phyloP scores from a whole-genome alignment of 148 eudicot genomes.

The Rhododendron griersonianum region DNA sequence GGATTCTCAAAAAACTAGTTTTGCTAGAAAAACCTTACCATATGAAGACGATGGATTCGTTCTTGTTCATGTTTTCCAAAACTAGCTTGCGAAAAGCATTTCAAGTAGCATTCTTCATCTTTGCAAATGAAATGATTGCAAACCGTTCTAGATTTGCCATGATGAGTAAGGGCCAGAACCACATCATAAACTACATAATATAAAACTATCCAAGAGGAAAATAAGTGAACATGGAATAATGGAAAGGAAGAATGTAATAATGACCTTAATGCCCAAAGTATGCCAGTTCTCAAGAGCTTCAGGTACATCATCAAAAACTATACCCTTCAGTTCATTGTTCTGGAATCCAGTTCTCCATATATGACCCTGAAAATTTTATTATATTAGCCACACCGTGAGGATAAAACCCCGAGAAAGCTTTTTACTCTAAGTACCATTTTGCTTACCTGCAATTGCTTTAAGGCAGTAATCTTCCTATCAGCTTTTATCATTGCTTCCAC shows the following conservation, averaged over 20 bases:
- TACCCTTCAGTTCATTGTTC: slow-evolving; percentile 60
- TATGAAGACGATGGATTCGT: not conserved
- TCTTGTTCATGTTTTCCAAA: not conserved
- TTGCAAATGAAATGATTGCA: not conserved
- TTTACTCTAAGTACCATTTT: not conserved
- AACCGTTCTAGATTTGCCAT: not conserved
- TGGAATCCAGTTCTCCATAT: slow-evolving; percentile 89
- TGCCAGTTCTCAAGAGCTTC: slow-evolving; percentile 87
- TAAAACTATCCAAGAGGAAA: not conserved
- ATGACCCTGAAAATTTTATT: slow-evolving; percentile 61
- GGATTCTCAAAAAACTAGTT: not conserved
- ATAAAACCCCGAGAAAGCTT: not conserved
- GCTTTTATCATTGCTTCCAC: slow-evolving; percentile 92
- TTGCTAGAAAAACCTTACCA: not conserved
- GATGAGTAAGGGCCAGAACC: not conserved
- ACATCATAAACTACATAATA: not conserved
- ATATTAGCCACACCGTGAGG: slow-evolving; percentile 3
- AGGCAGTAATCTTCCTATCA: slow-evolving; percentile 91
- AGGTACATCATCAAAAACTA: slow-evolving; percentile 90
- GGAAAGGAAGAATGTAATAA: slow-evolving; percentile 9
- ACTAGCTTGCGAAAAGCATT: not conserved
- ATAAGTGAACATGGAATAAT: not conserved
- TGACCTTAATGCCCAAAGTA: slow-evolving; percentile 69
- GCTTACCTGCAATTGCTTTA: slow-evolving; percentile 86
- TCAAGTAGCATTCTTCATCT: not conserved